A percentile compares a stretch with the other conserved stretches of the same genome.
Evolutionary conservation across 176 grass and related monocot species (phyloP).

Genomic region (Oryza australiensis): DNA sequence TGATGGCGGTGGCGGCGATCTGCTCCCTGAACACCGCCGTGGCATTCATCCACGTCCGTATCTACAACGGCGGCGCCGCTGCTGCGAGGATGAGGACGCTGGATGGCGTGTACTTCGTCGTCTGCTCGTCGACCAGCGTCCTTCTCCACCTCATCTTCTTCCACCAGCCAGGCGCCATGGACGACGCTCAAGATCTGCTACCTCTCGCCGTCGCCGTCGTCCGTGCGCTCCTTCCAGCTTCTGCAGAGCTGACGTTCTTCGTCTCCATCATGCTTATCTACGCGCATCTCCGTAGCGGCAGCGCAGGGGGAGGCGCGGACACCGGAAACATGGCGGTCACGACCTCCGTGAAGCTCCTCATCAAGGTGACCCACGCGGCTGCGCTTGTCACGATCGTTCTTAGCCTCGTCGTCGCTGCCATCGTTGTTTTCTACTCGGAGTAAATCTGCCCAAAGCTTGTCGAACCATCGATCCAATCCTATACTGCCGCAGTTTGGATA

Average conservation of each 20-base stretch:
- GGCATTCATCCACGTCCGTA: background rate
- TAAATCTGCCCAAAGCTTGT: background rate
- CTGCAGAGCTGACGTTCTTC: background rate
- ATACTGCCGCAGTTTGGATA: background rate
- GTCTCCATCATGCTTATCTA: background rate
- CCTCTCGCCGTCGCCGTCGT: background rate
- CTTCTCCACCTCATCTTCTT: background rate
- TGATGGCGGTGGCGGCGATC: background rate
- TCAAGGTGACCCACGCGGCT: background rate
- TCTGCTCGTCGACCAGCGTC: background rate
- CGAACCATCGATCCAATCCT: background rate
- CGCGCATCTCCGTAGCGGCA: background rate
- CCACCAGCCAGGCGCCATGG: no score
- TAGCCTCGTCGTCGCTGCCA: background rate
- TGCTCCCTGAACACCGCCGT: background rate
- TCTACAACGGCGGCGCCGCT: background rate
- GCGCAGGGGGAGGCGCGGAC: background rate
- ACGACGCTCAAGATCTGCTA: background rate
- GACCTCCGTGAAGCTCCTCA: background rate
- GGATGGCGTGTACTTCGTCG: background rate
- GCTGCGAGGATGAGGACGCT: background rate
- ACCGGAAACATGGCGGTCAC: background rate
- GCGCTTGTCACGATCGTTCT: background rate
- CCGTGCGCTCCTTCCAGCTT: background rate
- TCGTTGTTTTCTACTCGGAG: background rate